These are phyloP conservation scores for Trichoderma sp. DNA, from an alignment of 2,329 filamentous ascomycete genomes.

Conservation along the genomic window DNA sequence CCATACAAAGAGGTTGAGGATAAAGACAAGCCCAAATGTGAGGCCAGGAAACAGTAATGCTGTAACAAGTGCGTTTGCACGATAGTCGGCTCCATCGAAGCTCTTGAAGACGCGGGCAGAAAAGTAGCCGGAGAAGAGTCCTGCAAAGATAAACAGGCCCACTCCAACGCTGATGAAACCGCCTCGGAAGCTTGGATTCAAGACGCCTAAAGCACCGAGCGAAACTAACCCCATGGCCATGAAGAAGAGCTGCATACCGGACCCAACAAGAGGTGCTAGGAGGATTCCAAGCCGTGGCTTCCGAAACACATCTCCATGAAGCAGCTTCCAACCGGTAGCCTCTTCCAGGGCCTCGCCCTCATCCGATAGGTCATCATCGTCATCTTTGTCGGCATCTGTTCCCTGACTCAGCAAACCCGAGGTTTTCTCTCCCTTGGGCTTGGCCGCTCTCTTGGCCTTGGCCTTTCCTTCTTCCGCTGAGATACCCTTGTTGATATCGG, in stretches of 20 bases:
- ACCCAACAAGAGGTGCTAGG: slow-evolving; percentile 77
- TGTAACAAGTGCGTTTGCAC: slow-evolving; percentile 74
- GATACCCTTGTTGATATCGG: slow-evolving; percentile 73
- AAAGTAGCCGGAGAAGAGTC: slow-evolving; percentile 83
- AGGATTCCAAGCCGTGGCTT: slow-evolving; percentile 67
- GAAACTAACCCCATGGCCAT: slow-evolving; percentile 72
- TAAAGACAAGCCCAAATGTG: slow-evolving; percentile 70
- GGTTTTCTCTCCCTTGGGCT: slow-evolving; percentile 47
- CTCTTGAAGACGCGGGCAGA: slow-evolving; percentile 80
- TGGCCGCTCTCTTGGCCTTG: slow-evolving; percentile 53
- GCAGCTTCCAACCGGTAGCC: slow-evolving; percentile 80
- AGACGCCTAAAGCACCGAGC: slow-evolving; percentile 70
- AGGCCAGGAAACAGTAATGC: slow-evolving; percentile 77
- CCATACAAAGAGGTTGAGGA: slow-evolving; percentile 88
- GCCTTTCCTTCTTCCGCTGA: slow-evolving; percentile 65
- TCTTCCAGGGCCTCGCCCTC: slow-evolving; percentile 68
- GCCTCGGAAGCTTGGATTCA: slow-evolving; percentile 87
- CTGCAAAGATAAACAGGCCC: slow-evolving; percentile 79
- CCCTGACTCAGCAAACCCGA: slow-evolving; percentile 60
- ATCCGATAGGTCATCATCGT: slow-evolving; percentile 60
- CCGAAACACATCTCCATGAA: slow-evolving; percentile 86
- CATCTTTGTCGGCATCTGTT: slow-evolving; percentile 48
- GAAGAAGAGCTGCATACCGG: slow-evolving; percentile 82
- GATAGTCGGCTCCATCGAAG: slow-evolving; percentile 72
- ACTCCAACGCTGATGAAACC: slow-evolving; percentile 83